Base-by-base conservation (phyloP, 1,139 yeast species). In the Ogataea hybrid region DNA sequence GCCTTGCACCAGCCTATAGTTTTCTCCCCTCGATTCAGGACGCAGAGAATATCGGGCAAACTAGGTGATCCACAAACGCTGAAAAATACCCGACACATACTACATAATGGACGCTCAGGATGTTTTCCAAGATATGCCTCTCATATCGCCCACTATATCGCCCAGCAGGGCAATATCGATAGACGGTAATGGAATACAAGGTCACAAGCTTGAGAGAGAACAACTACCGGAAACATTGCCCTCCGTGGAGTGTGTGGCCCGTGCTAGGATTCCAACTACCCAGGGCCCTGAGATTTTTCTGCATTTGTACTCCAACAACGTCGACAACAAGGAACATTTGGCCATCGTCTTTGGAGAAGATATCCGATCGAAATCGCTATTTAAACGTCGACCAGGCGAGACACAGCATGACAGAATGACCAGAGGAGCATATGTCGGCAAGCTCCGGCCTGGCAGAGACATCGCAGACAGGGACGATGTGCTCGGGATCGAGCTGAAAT, bases 261-360 rank as follows among this genome's bases (percentile, higher is more conserved):
- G 97, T 44, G 98, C 97, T 2, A 70, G 96, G 47, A 88, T 89
- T 48, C 96, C 96, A 34, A 88, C 96, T n/a, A 86, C 94, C 1
- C 79, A 80, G 43, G 95, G 96, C 5, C 90, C 95, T 2, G 98
- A 94, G 58, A 88, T 90, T 41, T 94, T 89, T 55, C 69, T 94
- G 44, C 98, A 94, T 65, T 65, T 94, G 39, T 94, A 92, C 65
- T 76, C 84, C 42, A 92, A 92, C 60, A 80, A 88, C 58, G 68
- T 83, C 44, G 99, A 94, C 65, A 72, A 79, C 46, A 94, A 94
- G 64, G 99, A 94, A 64, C 99, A 94, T 65, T 70, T 94, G 56
- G 98, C 98, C 8, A 92, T 94, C 47, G 98, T 92, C 3, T 92
- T 92, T 66, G 97, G 98, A 8, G 96, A 88, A 58, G 85, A 85